A percentile compares a stretch with the other conserved stretches of the same genome.
These are phyloP conservation scores for Ichthyophthirius multifiliis DNA, from an alignment of 169 alveolate species.

Conservation along the genomic window DNA sequence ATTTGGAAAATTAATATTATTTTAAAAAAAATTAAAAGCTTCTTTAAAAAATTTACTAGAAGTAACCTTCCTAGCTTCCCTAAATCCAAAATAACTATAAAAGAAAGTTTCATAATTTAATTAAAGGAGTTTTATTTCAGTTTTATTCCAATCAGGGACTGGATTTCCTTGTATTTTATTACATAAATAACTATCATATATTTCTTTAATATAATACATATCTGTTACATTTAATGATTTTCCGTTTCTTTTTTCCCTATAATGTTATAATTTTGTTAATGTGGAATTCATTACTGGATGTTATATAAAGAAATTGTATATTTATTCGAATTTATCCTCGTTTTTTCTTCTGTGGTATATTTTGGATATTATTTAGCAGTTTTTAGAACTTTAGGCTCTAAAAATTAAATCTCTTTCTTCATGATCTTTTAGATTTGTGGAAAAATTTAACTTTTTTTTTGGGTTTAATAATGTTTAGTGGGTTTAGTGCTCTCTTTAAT, in stretches of 20 bases:
- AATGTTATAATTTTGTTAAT: not conserved
- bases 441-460: not conserved
- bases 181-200: not conserved
- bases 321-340: not conserved
- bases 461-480: not conserved
- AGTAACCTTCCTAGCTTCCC: not conserved
- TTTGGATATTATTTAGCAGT: not conserved
- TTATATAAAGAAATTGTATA: not conserved
- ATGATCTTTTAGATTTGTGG: not conserved
- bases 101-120: slow-evolving; percentile 1
- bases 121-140: not conserved
- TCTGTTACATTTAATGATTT: not conserved
- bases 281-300: slow-evolving; percentile 1
- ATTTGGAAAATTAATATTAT: not conserved
- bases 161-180: slow-evolving; percentile 20
- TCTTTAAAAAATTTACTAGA: slow-evolving; percentile 2
- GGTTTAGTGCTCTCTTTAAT: not conserved
- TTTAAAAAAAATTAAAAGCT: not conserved
- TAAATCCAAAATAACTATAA: slow-evolving; percentile 10
- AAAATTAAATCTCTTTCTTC: slow-evolving; percentile 9
- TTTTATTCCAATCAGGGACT: slow-evolving; percentile 7
- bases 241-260: not conserved
- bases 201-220: slow-evolving; percentile 7
- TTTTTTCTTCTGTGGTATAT: not conserved
- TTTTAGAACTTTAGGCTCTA: slow-evolving; percentile 12